Evolutionary conservation across 176 grass and related monocot species (phyloP).

Genomic region (Dactylis glomerata): DNA sequence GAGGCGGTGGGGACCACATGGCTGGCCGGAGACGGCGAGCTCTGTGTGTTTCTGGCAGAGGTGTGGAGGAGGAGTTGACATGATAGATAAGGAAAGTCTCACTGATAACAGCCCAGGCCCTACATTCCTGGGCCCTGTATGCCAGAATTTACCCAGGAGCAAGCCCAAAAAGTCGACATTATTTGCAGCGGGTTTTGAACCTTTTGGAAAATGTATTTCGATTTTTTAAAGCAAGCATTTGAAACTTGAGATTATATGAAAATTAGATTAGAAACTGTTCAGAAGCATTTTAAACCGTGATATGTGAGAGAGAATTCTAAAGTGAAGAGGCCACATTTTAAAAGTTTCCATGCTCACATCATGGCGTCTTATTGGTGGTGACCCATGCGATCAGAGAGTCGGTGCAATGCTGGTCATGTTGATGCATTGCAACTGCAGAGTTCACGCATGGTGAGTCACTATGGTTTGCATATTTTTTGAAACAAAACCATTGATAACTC

Average conservation of each 20-base stretch:
- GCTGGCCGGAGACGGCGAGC: not conserved
- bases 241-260: not conserved
- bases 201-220: not conserved
- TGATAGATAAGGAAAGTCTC: not conserved
- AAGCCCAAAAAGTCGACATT: not conserved
- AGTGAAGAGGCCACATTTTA: not conserved
- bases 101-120: not conserved
- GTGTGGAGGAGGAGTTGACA: not conserved
- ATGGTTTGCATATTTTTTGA: not conserved
- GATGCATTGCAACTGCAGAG: not conserved
- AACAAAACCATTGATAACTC: not conserved
- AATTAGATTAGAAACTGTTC: not conserved
- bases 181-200: not conserved
- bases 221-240: not conserved
- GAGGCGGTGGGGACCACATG: conserved; percentile 40
- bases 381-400: not conserved
- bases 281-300: not conserved
- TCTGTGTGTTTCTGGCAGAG: not conserved
- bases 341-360: not conserved
- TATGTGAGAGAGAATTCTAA: not conserved
- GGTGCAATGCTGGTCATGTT: not conserved
- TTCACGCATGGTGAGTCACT: not conserved
- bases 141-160: not conserved
- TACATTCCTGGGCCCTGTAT: not conserved
- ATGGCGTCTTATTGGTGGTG: not conserved